Conservation (phyloP, 768 basidiomycete genomes). For the Boletus subparvulus region DNA sequence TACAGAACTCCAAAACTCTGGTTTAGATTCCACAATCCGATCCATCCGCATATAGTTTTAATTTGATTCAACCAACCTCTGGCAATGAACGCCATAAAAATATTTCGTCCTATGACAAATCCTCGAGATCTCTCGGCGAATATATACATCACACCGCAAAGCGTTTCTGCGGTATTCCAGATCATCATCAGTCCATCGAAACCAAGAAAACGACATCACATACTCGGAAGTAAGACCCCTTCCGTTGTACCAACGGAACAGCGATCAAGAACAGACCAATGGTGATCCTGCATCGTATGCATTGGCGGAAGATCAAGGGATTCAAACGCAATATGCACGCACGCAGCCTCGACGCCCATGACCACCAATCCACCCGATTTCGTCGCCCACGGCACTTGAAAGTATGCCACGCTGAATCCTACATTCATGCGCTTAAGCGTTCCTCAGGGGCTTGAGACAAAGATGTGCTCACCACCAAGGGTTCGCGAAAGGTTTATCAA, state of each 20-base stretch:
- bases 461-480: slow-evolving; percentile 26
- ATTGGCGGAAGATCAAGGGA: neutral
- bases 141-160: slow-evolving; percentile 14
- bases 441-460: neutral
- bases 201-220: slow-evolving; percentile 8
- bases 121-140: neutral
- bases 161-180: slow-evolving; percentile 13
- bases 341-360: slow-evolving; percentile 41
- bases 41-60: no score
- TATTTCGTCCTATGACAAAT: no score
- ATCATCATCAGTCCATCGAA: neutral
- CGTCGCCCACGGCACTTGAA: slow-evolving; percentile 41
- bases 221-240: slow-evolving; percentile 36
- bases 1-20: neutral
- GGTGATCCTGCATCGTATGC: slow-evolving; percentile 24
- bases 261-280: slow-evolving; percentile 36
- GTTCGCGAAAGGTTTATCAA: slow-evolving; percentile 42
- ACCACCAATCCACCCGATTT: slow-evolving; percentile 35
- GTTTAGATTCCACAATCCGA: neutral
- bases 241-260: slow-evolving; percentile 37
- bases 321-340: slow-evolving; percentile 6
- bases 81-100: neutral
- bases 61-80: neutral
- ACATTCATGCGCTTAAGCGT: neutral
- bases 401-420: slow-evolving; percentile 42